These are phyloP conservation scores for Metarhizium robertsii DNA, from an alignment of 2,329 filamentous ascomycete species.

Conservation along the genomic window DNA sequence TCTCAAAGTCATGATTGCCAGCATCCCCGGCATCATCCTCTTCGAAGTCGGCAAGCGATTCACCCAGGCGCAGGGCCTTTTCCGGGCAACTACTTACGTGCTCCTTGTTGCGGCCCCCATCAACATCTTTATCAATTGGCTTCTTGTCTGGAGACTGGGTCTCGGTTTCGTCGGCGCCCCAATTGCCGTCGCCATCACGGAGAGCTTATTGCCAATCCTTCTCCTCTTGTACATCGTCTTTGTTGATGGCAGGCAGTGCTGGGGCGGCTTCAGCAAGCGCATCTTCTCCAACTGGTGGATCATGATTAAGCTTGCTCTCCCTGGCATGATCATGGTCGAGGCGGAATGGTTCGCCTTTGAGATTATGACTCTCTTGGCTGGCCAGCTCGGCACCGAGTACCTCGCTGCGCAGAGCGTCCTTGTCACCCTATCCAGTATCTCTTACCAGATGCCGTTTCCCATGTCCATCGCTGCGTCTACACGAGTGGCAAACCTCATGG, in stretches of 20 bases:
- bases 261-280: slow-evolving; percentile 67
- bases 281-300: slow-evolving; percentile 66
- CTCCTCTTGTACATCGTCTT: slow-evolving; percentile 71
- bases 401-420: slow-evolving; percentile 86
- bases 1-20: slow-evolving; percentile 60
- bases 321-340: slow-evolving; percentile 87
- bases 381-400: slow-evolving; percentile 67
- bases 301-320: slow-evolving; percentile 81
- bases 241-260: slow-evolving; percentile 67
- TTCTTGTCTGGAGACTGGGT: slow-evolving; percentile 62
- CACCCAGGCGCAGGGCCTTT: slow-evolving; percentile 74
- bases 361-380: slow-evolving; percentile 73
- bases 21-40: slow-evolving; percentile 65
- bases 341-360: slow-evolving; percentile 93
- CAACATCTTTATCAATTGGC: slow-evolving; percentile 69
- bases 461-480: slow-evolving; percentile 83
- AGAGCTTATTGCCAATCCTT: slow-evolving; percentile 67
- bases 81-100: slow-evolving; percentile 69
- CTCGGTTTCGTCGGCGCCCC: slow-evolving; percentile 74
- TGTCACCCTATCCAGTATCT: slow-evolving; percentile 66
- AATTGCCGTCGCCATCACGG: slow-evolving; percentile 68
- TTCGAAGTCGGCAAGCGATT: slow-evolving; percentile 76
- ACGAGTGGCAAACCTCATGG: slow-evolving; percentile 84
- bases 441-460: slow-evolving; percentile 88
- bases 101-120: slow-evolving; percentile 67